Base-by-base conservation (phyloP, 768 basidiomycete species). In the Tylopilus cervinicoccineus region DNA sequence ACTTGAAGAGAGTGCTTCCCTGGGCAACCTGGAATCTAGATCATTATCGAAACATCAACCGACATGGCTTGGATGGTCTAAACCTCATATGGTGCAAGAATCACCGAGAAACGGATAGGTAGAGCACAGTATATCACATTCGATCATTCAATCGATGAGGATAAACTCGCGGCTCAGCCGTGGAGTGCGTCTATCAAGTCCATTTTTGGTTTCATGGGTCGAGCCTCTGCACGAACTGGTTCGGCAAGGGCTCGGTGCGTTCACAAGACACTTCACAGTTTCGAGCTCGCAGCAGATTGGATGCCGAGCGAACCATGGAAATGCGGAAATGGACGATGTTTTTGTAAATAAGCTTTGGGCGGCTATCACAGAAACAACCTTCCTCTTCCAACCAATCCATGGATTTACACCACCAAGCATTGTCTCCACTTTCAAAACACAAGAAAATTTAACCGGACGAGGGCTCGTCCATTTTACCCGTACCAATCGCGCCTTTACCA, bases 211-310 rank as follows among this genome's bases (percentile, higher is more conserved):
- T 13, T 26, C 5, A n/a, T 28, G 12, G 23, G 10, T 19, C n/a
- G 16, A 10, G 11, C 22, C 33, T 23, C 12, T 23, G 6, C 11
- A 16, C 22, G 54, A 51, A 22, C 58, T 45, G 46, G 58, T 39
- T 59, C 40, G 45, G n/a, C 6, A 4, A 20, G 45, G 7, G 16
- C 29, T n/a, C 16, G 22, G 8, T 33, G 10, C 12, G 9, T 38
- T 39, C 22, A 14, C 33, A 11, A 37, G 39, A 20, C 22, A 16
- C 23, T 37, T 28, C 22, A 6, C 6, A 1, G 23, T 23, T 9
- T 23, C 17, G 9, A 29, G 2, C 10, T 29, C 20, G 48, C 42
- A 23, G 34, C 47, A 13, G 27, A 24, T 32, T 40, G 33, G 22
- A 26, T 29, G 28, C 2, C 27, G n/a, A 34, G 8, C 33, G 11